phyloP scores from a whole-genome alignment of 1,284 basidiomycete genomes.

The Afroboletus lepidellus region DNA sequence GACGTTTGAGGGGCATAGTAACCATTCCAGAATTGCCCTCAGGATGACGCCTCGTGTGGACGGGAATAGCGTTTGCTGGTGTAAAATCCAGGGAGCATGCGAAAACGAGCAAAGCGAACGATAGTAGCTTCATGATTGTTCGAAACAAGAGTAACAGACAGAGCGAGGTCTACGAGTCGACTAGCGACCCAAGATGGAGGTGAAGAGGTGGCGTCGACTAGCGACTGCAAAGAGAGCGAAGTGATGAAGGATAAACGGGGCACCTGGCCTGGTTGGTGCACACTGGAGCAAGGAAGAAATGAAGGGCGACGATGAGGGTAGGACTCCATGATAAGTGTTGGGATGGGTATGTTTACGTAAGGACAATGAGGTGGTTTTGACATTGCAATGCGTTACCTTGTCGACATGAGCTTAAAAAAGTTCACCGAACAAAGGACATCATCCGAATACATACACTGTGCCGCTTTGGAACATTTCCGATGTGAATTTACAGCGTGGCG shows the following conservation, averaged over 20 bases:
- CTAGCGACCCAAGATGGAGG: conserved; percentile 10
- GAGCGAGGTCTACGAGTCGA: conserved; percentile 7
- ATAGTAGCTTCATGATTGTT: conserved; percentile 21
- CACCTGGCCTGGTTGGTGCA: conserved; percentile 23
- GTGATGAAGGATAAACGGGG: conserved; percentile 13
- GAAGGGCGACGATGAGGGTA: conserved; percentile 17
- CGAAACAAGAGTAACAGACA: not conserved
- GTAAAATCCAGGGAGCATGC: conserved; percentile 17
- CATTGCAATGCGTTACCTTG: conserved; percentile 25
- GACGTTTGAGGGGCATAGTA: conserved; percentile 29
- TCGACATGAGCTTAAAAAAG: conserved; percentile 12
- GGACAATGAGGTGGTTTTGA: not conserved
- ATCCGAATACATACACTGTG: not conserved
- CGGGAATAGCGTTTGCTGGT: conserved; percentile 20
- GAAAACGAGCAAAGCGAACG: conserved; percentile 19
- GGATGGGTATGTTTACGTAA: conserved; percentile 18
- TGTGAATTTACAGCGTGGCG: conserved; percentile 4
- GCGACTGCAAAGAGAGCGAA: conserved; percentile 15
- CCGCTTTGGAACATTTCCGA: not conserved
- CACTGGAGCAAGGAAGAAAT: not conserved
- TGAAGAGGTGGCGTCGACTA: conserved; percentile 14
- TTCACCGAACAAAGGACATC: conserved; percentile 8
- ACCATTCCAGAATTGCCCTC: conserved; percentile 20
- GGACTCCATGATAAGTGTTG: not conserved
- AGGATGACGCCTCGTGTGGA: conserved; percentile 10